Conservation (phyloP, 345 rosid genomes). For the Crucihimalaya himalaica region DNA sequence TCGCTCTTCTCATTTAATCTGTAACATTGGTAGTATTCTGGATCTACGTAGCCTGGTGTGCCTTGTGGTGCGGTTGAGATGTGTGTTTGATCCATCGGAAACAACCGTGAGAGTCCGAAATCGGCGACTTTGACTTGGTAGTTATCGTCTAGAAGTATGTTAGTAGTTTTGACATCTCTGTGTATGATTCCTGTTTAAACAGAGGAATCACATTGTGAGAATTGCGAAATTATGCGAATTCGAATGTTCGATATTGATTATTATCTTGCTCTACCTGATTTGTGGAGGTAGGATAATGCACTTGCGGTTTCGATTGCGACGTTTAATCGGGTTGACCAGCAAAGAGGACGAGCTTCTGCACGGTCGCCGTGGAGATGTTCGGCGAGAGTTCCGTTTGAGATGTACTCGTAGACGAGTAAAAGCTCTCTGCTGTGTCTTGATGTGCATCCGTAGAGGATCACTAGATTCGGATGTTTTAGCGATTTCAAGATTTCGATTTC, state of each 20-base stretch:
- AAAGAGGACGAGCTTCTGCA: slow-evolving; percentile 47
- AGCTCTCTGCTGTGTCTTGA: slow-evolving; percentile 78
- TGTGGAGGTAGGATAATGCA: slow-evolving; percentile 71
- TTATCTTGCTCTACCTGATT: slow-evolving; percentile 31
- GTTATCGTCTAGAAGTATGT: slow-evolving; percentile 69
- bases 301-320: slow-evolving; percentile 83
- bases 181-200: slow-evolving; percentile 52
- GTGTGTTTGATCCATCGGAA: slow-evolving; percentile 73
- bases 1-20: slow-evolving; percentile 82
- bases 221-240: not conserved
- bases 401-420: slow-evolving; percentile 77
- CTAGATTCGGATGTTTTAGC: slow-evolving; percentile 69
- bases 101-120: slow-evolving; percentile 84
- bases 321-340: slow-evolving; percentile 72
- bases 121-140: slow-evolving; percentile 85
- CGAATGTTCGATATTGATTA: not conserved
- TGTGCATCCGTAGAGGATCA: slow-evolving; percentile 74
- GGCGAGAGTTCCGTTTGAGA: slow-evolving; percentile 87
- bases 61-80: slow-evolving; percentile 96
- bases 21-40: slow-evolving; percentile 81
- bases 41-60: slow-evolving; percentile 93
- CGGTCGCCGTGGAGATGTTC: slow-evolving; percentile 78
- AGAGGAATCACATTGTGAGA: not conserved
- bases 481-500: slow-evolving; percentile 72
- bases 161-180: slow-evolving; percentile 84